Percentiles rank a stretch among this genome's conserved stretches.
These are phyloP conservation scores for Suillus luteus DNA, from an alignment of 768 basidiomycete genomes.

Conservation along the genomic window DNA sequence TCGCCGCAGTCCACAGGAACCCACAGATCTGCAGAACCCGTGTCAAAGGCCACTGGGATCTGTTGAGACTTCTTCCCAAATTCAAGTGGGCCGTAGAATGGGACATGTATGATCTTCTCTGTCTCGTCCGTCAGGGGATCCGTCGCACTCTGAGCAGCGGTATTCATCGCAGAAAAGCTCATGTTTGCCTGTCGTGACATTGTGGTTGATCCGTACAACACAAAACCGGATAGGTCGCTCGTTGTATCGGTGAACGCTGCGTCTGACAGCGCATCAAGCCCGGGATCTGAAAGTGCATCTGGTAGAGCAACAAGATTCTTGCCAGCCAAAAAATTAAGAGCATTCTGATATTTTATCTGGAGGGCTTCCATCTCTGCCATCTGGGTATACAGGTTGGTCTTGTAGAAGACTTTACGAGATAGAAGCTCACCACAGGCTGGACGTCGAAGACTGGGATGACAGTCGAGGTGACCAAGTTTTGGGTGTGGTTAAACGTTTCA, in stretches of 20 bases:
- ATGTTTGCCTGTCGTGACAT: background rate
- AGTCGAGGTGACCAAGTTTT: background rate
- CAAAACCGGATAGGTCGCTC: background rate
- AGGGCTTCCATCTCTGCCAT: background rate
- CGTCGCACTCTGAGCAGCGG: constrained; percentile 8
- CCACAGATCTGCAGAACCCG: constrained; percentile 72
- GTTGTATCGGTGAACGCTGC: background rate
- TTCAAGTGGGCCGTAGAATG: constrained; percentile 46
- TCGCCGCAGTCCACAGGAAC: constrained; percentile 40
- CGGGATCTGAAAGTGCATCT: background rate
- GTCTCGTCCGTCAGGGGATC: constrained; percentile 41
- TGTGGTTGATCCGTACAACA: background rate
- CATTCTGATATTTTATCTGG: background rate
- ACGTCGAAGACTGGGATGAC: background rate
- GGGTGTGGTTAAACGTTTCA: background rate
- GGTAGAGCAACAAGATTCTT: background rate
- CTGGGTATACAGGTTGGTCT: background rate
- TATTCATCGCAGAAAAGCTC: background rate
- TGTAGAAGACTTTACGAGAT: background rate
- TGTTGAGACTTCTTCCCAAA: constrained; percentile 59
- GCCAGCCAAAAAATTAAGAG: background rate
- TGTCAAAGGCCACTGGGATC: constrained; percentile 64
- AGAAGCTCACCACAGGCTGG: background rate
- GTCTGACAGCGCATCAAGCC: background rate
- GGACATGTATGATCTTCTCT: constrained; percentile 40